Evolutionary conservation across 768 basidiomycete species (phyloP).

Genomic region (Galerina sulciceps): DNA sequence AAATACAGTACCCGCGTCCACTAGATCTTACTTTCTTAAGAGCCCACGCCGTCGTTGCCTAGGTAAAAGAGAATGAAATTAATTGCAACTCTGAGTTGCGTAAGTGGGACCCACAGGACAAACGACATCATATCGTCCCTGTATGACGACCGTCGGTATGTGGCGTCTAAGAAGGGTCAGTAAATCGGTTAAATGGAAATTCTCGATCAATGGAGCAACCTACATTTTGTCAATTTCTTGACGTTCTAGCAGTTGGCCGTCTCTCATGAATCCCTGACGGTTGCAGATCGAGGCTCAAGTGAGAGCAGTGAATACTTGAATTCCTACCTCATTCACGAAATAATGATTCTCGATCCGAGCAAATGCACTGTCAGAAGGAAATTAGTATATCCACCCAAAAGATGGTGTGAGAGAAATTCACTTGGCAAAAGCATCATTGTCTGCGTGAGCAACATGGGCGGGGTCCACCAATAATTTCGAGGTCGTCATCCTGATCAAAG

Average conservation of each 20-base stretch:
- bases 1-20: background rate
- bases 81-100: background rate
- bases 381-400: background rate
- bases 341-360: constrained; percentile 91
- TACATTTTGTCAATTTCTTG: constrained; percentile 91
- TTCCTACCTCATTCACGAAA: constrained; percentile 75
- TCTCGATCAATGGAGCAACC: constrained; percentile 16
- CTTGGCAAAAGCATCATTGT: constrained; percentile 78
- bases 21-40: constrained; percentile 65
- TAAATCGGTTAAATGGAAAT: background rate
- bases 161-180: constrained; percentile 60
- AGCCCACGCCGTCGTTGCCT: constrained; percentile 81
- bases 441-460: constrained; percentile 67
- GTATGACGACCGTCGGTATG: constrained; percentile 82
- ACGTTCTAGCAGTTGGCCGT: constrained; percentile 83
- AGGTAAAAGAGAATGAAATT: background rate
- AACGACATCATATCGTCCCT: constrained; percentile 89
- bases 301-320: background rate
- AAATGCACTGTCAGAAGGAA: constrained; percentile 61
- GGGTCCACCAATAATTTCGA: constrained; percentile 75
- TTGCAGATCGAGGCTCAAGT: background rate
- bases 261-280: constrained; percentile 79
- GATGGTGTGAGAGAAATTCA: constrained; percentile 32
- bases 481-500: constrained; percentile 72
- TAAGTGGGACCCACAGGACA: constrained; percentile 64